Percentiles rank a stretch among this genome's conserved stretches.
phyloP scores from a whole-genome alignment of 2,329 filamentous ascomycete genomes.

The Cladophialophora immunda region DNA sequence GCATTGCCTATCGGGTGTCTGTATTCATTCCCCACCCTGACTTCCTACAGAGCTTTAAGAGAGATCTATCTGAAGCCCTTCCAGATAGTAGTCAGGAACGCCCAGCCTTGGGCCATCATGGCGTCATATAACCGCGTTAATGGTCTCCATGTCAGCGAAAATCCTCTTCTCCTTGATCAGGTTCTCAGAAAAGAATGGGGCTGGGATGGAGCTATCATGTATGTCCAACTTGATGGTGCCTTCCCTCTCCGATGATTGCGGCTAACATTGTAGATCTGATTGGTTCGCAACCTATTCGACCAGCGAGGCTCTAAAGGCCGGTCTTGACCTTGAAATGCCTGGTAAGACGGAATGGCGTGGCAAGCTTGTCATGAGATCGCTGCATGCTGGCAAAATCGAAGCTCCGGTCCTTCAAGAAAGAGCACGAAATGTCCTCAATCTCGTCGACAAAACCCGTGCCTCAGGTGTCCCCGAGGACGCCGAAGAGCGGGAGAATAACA shows the following conservation, averaged over 20 bases:
- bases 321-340: constrained; percentile 44
- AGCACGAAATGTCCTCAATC: constrained; percentile 46
- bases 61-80: constrained; percentile 72
- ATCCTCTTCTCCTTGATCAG: constrained; percentile 48
- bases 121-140: constrained; percentile 66
- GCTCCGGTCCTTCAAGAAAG: constrained; percentile 42
- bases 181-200: constrained; percentile 56
- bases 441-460: constrained; percentile 42
- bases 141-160: constrained; percentile 53
- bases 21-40: background rate
- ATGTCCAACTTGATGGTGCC: constrained; percentile 29
- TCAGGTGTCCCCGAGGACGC: constrained; percentile 11
- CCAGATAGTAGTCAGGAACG: constrained; percentile 65
- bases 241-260: background rate
- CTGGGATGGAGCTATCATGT: constrained; percentile 56
- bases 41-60: constrained; percentile 55
- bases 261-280: constrained; percentile 39
- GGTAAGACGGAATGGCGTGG: constrained; percentile 36
- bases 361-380: constrained; percentile 48
- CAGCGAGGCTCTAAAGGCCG: constrained; percentile 40
- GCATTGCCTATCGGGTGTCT: background rate
- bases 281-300: constrained; percentile 47
- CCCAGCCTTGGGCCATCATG: constrained; percentile 65
- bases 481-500: background rate
- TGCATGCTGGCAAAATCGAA: constrained; percentile 44